Conservation (phyloP, 805 yeast species). For the Yarrowia keelungensis region DNA sequence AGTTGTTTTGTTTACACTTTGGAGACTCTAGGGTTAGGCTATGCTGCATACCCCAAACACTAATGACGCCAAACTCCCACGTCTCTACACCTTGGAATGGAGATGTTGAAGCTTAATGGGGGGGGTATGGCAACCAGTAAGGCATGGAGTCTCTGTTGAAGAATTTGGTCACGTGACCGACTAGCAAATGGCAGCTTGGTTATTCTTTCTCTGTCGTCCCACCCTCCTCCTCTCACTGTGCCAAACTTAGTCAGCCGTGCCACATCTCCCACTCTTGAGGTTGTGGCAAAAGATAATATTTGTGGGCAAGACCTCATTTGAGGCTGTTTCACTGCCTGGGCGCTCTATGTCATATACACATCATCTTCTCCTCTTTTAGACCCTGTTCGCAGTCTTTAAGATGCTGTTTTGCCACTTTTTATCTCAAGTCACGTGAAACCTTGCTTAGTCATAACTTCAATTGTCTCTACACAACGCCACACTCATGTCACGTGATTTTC, state of each 20-base stretch:
- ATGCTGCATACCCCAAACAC: constrained; percentile 3
- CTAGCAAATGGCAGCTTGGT: too few species aligned
- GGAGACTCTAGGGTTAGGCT: constrained; percentile 16
- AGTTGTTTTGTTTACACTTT: constrained; percentile 32
- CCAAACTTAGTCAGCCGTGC: constrained; percentile 17
- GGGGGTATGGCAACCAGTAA: not conserved
- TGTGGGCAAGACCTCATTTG: too few species aligned
- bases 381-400: not conserved
- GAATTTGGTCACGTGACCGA: not conserved
- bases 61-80: constrained; percentile 20
- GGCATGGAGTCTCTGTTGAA: too few species aligned
- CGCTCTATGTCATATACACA: too few species aligned
- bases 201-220: too few species aligned
- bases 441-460: not conserved
- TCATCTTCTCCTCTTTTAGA: too few species aligned
- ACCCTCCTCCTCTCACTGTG: not conserved
- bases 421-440: not conserved
- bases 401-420: not conserved
- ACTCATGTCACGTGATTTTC: not conserved
- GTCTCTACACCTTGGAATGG: constrained; percentile 32
- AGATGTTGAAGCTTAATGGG: constrained; percentile 3
- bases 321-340: too few species aligned
- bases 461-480: not conserved
- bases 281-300: too few species aligned
- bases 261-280: not conserved